Conservation (phyloP, 2,329 filamentous ascomycete genomes). For the Ceratocystis alfenasii region DNA sequence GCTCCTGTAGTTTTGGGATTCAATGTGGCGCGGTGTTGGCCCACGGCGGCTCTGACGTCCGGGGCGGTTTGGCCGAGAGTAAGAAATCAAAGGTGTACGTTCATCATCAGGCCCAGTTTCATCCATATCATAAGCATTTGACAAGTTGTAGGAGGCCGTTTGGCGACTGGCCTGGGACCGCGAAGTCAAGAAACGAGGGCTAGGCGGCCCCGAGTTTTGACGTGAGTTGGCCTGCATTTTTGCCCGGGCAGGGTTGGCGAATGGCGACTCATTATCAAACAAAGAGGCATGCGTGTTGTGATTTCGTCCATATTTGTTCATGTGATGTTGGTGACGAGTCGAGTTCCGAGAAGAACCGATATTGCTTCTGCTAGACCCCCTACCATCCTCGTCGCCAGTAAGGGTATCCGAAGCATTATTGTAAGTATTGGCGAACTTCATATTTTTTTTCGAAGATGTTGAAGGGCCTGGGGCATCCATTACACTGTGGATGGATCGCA, state of each 20-base stretch:
- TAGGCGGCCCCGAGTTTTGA: slow-evolving; percentile 56
- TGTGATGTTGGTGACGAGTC: slow-evolving; percentile 68
- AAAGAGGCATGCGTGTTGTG: slow-evolving; percentile 57
- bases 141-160: slow-evolving; percentile 46
- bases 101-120: slow-evolving; percentile 75
- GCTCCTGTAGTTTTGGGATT: slow-evolving; percentile 56
- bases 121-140: slow-evolving; percentile 64
- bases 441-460: slow-evolving; percentile 60
- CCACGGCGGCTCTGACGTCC: slow-evolving; percentile 45
- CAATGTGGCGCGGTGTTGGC: slow-evolving; percentile 51
- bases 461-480: slow-evolving; percentile 45
- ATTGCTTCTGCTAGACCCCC: slow-evolving; percentile 48
- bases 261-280: slow-evolving; percentile 67
- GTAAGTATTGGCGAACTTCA: slow-evolving; percentile 87
- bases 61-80: slow-evolving; percentile 30
- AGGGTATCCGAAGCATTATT: slow-evolving; percentile 45
- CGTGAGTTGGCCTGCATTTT: slow-evolving; percentile 51
- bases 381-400: slow-evolving; percentile 52
- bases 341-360: slow-evolving; percentile 53
- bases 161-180: slow-evolving; percentile 33
- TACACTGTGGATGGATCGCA: slow-evolving; percentile 52
- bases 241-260: slow-evolving; percentile 51
- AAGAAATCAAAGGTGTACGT: slow-evolving; percentile 65
- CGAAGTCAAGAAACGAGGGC: slow-evolving; percentile 44
- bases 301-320: slow-evolving; percentile 56